phyloP scores from a whole-genome alignment of 2,329 filamentous ascomycete species.

The Exophiala calicioides region DNA sequence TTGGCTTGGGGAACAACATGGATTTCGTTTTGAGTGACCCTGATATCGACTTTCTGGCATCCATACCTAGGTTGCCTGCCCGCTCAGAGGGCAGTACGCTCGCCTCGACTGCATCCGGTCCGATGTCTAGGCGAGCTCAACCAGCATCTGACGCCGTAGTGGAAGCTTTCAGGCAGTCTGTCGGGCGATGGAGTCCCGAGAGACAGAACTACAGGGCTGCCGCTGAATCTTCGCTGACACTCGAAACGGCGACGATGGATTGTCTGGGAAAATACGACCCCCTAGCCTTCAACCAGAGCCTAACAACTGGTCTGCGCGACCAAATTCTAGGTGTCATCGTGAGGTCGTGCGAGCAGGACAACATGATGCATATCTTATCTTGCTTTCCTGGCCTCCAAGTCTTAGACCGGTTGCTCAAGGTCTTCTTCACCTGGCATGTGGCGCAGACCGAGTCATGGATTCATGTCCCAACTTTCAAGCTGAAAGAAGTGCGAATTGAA shows the following conservation, averaged over 20 bases:
- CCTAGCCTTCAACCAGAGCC: neutral
- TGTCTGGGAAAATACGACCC: slow-evolving; percentile 1
- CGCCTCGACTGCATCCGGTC: neutral
- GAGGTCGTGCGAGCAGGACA: slow-evolving; percentile 1
- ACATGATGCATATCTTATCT: slow-evolving; percentile 3
- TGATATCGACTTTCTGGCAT: slow-evolving; percentile 1
- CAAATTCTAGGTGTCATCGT: slow-evolving; percentile 1
- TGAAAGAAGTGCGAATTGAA: slow-evolving; percentile 1
- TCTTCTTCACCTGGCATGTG: neutral
- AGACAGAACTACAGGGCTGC: slow-evolving; percentile 1
- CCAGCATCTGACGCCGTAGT: slow-evolving; percentile 2
- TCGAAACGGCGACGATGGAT: slow-evolving; percentile 3
- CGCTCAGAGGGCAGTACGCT: neutral
- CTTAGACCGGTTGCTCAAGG: slow-evolving; percentile 3
- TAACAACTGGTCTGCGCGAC: neutral
- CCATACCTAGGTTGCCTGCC: neutral
- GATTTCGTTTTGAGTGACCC: slow-evolving; percentile 3
- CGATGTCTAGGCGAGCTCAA: neutral
- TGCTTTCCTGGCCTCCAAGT: slow-evolving; percentile 2
- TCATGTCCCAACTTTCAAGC: slow-evolving; percentile 5
- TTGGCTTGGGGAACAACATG: slow-evolving; percentile 1
- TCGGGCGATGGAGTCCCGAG: slow-evolving; percentile 2
- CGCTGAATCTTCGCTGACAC: neutral
- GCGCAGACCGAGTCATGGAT: slow-evolving; percentile 5
- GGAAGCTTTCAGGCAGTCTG: slow-evolving; percentile 5